Conservation (phyloP, 1,284 basidiomycete species). For the Leucoagaricus sp. region DNA sequence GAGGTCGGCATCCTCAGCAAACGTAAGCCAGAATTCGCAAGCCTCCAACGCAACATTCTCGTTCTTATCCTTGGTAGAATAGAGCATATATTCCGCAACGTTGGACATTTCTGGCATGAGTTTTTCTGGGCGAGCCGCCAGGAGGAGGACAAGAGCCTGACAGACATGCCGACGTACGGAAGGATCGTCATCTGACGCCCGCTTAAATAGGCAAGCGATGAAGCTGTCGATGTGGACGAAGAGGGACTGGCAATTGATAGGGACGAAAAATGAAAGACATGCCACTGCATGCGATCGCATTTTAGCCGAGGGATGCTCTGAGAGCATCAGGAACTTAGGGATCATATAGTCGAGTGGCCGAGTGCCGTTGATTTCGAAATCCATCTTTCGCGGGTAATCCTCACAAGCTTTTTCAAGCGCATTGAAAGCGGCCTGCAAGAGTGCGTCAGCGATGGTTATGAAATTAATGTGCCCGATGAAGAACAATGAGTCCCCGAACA, state of each 20-base stretch:
- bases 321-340: slow-evolving; percentile 88
- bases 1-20: slow-evolving; percentile 92
- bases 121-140: slow-evolving; percentile 93
- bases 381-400: slow-evolving; percentile 95
- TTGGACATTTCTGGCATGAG: slow-evolving; percentile 95
- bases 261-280: slow-evolving; percentile 92
- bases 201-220: slow-evolving; percentile 91
- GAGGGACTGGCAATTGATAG: slow-evolving; percentile 81
- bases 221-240: slow-evolving; percentile 92
- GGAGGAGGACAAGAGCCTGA: slow-evolving; percentile 91
- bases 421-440: slow-evolving; percentile 84
- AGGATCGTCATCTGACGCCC: slow-evolving; percentile 92
- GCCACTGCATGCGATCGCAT: slow-evolving; percentile 95
- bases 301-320: slow-evolving; percentile 82
- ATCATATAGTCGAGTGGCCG: slow-evolving; percentile 93
- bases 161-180: slow-evolving; percentile 95
- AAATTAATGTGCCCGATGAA: neutral
- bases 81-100: slow-evolving; percentile 98
- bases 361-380: slow-evolving; percentile 87
- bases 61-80: slow-evolving; percentile 96
- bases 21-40: slow-evolving; percentile 99
- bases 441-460: neutral
- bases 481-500: neutral
- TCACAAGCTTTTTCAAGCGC: slow-evolving; percentile 96
- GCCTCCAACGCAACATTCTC: slow-evolving; percentile 95